Base-by-base conservation (phyloP, 495 filamentous ascomycete species). In the Beverwykella pulmonaria region DNA sequence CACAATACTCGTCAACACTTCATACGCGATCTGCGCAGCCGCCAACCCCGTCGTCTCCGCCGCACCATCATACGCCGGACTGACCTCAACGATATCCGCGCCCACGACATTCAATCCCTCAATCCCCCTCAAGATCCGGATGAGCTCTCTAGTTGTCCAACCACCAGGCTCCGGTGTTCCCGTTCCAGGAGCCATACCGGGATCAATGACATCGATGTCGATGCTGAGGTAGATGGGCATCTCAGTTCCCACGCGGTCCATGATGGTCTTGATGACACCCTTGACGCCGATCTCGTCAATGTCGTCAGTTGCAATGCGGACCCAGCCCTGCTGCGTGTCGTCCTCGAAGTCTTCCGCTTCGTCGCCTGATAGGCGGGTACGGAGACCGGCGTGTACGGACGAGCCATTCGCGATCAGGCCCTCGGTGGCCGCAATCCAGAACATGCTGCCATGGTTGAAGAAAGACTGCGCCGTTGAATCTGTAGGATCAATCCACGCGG, bases 381-480 rank as follows among this genome's bases (percentile, higher is more conserved):
- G 83, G 41, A 94, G 80, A 0, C 91, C 90, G 1, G 89, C 91
- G 73, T 94, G 91, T 19, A 91, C 88, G 19, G 85, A 89, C 3
- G 83, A 87, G 20, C 76, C 74, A 68, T 91, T 89, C 34, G 83
- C 78, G 48, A 93, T 85, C 25, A 93, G 75, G 0, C 89, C 89
- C 75, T 93, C 91, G 25, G 85, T 83, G 50, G 84, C 85, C 1
- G 91, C 91, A 53, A 92, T 82, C 85, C 89, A 90, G 81, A 95
- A 94, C 85, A 93, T 92, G 52, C 82, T 87, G 3, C 91, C 91
- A 75, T 95, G 91, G 72, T 87, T 93, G 78, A 93, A 95, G 63
- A 85, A 81, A 9, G 84, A 81, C 72, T 90, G 89, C 71, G 85
- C 82, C 14, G 81, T 83, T 8, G 80, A 75, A 55, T 77, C 72